A percentile compares a stretch with the other conserved stretches of the same genome.
These are phyloP conservation scores for Hypoxylon crocopeplum DNA, from an alignment of 495 filamentous ascomycete genomes.

Conservation along the genomic window DNA sequence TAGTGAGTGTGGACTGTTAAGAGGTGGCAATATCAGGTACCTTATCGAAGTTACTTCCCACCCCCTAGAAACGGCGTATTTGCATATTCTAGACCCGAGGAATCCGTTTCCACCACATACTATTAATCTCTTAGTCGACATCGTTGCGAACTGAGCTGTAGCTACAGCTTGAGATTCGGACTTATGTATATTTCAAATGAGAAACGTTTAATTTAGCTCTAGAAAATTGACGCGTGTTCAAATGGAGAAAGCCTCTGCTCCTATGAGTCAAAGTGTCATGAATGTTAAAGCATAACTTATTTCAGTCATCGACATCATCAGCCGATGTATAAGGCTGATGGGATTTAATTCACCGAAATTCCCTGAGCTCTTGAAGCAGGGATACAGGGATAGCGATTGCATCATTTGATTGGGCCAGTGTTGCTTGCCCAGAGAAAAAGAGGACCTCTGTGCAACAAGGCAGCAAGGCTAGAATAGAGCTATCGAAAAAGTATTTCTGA, in stretches of 20 bases:
- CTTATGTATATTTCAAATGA: too few species aligned
- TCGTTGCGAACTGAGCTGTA: conserved; percentile 16
- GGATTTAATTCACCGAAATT: background rate
- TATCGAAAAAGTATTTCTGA: too few species aligned
- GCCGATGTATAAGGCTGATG: conserved; percentile 8
- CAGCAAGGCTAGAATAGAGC: too few species aligned
- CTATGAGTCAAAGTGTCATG: background rate
- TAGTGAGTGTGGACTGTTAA: conserved; percentile 1
- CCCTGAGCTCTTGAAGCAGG: background rate
- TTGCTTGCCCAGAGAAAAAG: too few species aligned
- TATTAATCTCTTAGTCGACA: conserved; percentile 71
- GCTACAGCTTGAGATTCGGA: too few species aligned
- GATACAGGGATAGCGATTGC: background rate
- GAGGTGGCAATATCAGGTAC: conserved; percentile 56
- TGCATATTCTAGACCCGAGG: conserved; percentile 90
- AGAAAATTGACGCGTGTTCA: background rate
- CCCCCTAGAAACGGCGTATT: conserved; percentile 77
- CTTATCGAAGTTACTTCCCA: conserved; percentile 92
- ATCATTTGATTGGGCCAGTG: too few species aligned
- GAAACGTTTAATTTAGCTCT: background rate
- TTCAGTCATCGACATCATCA: conserved; percentile 19
- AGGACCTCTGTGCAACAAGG: background rate
- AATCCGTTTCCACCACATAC: conserved; percentile 97
- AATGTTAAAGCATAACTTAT: background rate
- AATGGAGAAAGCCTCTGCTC: background rate